These are phyloP conservation scores for Phytophthora megakarya DNA, from an alignment of 352 stramenopile genomes.

Conservation along the genomic window DNA sequence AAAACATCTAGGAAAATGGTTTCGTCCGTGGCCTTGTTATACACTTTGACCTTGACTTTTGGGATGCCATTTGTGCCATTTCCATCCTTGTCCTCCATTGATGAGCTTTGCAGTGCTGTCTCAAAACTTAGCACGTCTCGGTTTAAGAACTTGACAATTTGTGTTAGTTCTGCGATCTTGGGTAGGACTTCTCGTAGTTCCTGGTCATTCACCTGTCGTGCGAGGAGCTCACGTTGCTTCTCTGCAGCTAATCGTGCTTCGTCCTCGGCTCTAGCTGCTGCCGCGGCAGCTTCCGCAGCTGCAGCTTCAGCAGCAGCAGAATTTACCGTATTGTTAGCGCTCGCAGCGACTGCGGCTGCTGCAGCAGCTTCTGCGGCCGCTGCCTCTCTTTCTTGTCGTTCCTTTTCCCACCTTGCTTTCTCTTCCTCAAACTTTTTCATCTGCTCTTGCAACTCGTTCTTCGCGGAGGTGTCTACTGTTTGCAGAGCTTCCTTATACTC, in stretches of 20 bases:
- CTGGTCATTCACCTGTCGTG: conserved; percentile 88
- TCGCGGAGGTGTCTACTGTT: conserved; percentile 65
- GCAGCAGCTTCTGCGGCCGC: conserved; percentile 27
- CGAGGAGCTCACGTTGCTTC: conserved; percentile 68
- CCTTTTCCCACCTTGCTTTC: conserved; percentile 87
- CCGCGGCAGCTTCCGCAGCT: conserved; percentile 41
- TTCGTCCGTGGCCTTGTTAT: conserved; percentile 88
- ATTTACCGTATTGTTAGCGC: conserved; percentile 19
- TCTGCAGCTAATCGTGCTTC: conserved; percentile 39
- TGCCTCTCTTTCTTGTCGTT: conserved; percentile 63
- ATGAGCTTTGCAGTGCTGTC: conserved; percentile 84
- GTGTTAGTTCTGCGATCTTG: conserved; percentile 92
- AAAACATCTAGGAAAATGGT: conserved; percentile 94
- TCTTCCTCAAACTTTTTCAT: conserved; percentile 91
- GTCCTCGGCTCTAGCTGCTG: conserved; percentile 44
- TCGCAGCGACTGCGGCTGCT: conserved; percentile 38
- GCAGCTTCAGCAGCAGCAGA: conserved; percentile 30
- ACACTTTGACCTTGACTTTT: conserved; percentile 92
- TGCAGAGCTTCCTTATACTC: conserved; percentile 90
- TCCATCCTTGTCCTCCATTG: conserved; percentile 46
- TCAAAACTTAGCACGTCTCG: conserved; percentile 92
- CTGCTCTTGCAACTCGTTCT: conserved; percentile 89
- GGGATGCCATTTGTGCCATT: conserved; percentile 53
- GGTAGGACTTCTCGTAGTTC: conserved; percentile 92
- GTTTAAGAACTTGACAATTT: conserved; percentile 92